Percentiles rank a stretch among this genome's conserved stretches.
Conservation (phyloP, 73 alveolate genomes). For the Symbiodinium pilosum region DNA sequence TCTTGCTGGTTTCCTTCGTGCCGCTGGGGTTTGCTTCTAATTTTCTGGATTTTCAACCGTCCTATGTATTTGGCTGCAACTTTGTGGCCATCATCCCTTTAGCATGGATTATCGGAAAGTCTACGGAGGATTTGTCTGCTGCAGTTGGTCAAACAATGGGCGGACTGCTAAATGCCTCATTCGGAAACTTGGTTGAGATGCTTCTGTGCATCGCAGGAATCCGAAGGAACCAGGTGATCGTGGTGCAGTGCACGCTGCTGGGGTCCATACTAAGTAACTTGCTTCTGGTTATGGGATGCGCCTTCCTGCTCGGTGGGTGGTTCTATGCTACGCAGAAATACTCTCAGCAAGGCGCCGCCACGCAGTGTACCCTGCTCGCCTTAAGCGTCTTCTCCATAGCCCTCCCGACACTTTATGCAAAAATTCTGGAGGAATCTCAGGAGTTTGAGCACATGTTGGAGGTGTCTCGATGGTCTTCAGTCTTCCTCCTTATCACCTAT, state of each 20-base stretch:
- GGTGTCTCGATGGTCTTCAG: conserved; percentile 69
- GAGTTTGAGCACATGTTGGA: conserved; percentile 80
- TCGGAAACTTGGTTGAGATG: conserved; percentile 82
- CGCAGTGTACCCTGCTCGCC: conserved; percentile 59
- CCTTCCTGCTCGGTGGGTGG: conserved; percentile 55
- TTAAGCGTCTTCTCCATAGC: conserved; percentile 31
- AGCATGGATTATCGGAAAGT: conserved; percentile 82
- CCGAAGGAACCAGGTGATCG: conserved; percentile 48
- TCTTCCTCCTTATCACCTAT: conserved; percentile 32
- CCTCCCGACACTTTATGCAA: conserved; percentile 63
- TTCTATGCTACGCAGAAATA: conserved; percentile 27
- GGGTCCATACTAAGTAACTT: conserved; percentile 67
- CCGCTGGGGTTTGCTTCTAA: conserved; percentile 55
- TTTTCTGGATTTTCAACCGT: conserved; percentile 20
- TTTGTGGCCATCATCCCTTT: conserved; percentile 66
- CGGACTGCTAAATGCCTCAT: conserved; percentile 84
- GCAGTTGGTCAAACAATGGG: conserved; percentile 68
- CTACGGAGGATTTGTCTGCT: conserved; percentile 55
- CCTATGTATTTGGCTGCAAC: conserved; percentile 47
- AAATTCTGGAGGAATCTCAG: conserved; percentile 25
- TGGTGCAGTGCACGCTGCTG: conserved; percentile 81
- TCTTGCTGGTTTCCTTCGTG: conserved; percentile 37
- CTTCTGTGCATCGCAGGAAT: conserved; percentile 43
- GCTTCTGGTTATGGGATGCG: conserved; percentile 65
- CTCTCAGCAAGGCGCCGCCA: conserved; percentile 72